Evolutionary conservation across 2,329 filamentous ascomycete species (phyloP).

Genomic region (Botrytis elliptica): DNA sequence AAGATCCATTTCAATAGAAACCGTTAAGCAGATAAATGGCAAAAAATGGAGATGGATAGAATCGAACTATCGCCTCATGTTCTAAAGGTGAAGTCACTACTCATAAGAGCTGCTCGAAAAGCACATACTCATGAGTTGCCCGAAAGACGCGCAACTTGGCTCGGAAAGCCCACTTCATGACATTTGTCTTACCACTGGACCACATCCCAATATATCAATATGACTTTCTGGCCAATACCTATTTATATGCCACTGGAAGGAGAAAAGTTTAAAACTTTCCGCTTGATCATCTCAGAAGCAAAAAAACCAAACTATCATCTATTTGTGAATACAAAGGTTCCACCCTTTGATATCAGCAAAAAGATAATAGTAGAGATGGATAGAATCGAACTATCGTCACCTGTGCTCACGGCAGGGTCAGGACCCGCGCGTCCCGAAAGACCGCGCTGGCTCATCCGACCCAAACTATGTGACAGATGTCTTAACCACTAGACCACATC

Average conservation of each 20-base stretch:
- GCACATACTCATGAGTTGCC: no score
- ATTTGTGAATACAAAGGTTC: neutral
- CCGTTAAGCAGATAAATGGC: neutral
- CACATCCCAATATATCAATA: neutral
- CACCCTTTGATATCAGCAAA: neutral
- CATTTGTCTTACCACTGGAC: neutral
- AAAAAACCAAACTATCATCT: neutral
- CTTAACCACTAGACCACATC: neutral
- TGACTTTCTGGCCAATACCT: fast-evolving
- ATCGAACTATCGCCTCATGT: neutral
- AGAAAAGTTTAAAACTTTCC: neutral
- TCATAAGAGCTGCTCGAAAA: no score
- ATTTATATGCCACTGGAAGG: no score
- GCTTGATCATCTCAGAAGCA: neutral
- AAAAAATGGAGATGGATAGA: neutral
- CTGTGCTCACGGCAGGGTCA: neutral
- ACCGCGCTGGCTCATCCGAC: neutral
- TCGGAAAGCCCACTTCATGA: neutral
- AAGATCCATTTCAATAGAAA: neutral
- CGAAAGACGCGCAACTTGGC: neutral
- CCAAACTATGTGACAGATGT: neutral
- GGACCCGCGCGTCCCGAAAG: neutral
- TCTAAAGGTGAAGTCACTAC: neutral
- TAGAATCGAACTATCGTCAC: neutral
- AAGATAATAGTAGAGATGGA: neutral